A percentile compares a stretch with the other conserved stretches of the same genome.
Conservation (phyloP, 345 rosid genomes). For the Turnera subulata region DNA sequence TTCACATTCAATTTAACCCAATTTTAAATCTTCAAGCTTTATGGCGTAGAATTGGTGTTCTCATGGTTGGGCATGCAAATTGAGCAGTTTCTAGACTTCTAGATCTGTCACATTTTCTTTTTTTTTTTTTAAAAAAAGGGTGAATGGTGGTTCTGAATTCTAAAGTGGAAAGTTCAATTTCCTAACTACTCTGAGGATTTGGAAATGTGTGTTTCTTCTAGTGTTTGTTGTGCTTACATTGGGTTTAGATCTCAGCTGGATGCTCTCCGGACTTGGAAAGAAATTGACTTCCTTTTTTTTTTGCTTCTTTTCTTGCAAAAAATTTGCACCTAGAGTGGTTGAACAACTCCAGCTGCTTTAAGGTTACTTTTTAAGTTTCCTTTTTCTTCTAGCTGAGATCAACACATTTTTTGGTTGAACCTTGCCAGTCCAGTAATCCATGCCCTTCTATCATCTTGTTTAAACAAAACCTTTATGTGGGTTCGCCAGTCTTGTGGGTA, state of each 20-base stretch:
- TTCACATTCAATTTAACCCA: neutral
- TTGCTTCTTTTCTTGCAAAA: constrained; percentile 8
- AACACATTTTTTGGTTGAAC: neutral
- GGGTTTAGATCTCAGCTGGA: constrained; percentile 10
- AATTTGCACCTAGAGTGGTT: constrained; percentile 20
- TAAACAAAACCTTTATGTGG: neutral
- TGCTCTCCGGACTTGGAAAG: constrained; percentile 1
- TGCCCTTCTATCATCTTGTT: neutral
- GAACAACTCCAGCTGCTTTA: constrained; percentile 16
- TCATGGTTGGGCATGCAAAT: neutral
- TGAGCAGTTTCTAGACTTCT: neutral
- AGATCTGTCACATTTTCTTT: constrained; percentile 15
- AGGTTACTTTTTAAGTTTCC: neutral
- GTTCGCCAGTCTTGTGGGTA: neutral
- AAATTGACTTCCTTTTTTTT: neutral
- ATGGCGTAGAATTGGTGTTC: too few species aligned
- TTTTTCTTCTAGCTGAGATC: neutral
- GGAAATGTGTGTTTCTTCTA: neutral
- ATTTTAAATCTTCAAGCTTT: neutral
- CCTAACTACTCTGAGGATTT: neutral
- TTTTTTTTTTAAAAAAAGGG: too few species aligned
- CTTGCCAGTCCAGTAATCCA: neutral
- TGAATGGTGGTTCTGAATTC: neutral
- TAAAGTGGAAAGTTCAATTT: neutral
- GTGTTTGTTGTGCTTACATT: constrained; percentile 1